Base-by-base conservation (phyloP, 352 stramenopile species). In the Globisporangium carolinianum region DNA sequence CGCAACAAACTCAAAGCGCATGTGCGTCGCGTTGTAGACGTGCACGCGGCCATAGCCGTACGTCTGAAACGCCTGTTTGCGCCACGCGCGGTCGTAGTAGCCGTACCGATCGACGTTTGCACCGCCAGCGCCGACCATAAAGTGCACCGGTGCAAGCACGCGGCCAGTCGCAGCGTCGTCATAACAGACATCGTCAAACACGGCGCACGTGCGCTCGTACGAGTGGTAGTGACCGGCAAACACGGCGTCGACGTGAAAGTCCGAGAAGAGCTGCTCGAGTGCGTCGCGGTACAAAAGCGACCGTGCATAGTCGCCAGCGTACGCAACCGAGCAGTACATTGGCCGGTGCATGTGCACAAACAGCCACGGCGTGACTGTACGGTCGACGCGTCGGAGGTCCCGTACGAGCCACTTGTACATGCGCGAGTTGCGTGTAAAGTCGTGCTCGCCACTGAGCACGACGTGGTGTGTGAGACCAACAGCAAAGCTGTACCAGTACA, bases 401-500 rank as follows among this genome's bases (percentile, higher is more conserved):
- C 67, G 59, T 51, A 86, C 64, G 41, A 98, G 73, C 82, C 89
- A 98, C 51, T 73, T 54, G 58, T 96, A 91, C 68, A 97, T 90
- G n/a, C 62, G 48, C 6, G 87, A 96, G 41, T 85, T 87, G 47
- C 60, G 63, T 0, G 79, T 87, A 60, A 87, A 83, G 69, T 97
- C 84, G 68, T 98, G 88, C 66, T 98, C 94, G 12, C 73, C 87
- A 4, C 76, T 91, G 51, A 98, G 79, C 61, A 97, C 79, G 51
- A 96, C 83, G 17, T 94, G 91, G 55, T 97, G 86, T 14, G 97
- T 70, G 11, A 79, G 78, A 3, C 68, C 77, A 52, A 91, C 91
- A 48, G 95, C 68, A 60, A 96, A 96, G 15, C 82, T 96, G 66
- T 96, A 90, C 85, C 87, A 93, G 59, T 86, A 92, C 47, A 91